These are phyloP conservation scores for Erigeron canadensis DNA, from an alignment of 129 eudicot genomes.

Conservation along the genomic window DNA sequence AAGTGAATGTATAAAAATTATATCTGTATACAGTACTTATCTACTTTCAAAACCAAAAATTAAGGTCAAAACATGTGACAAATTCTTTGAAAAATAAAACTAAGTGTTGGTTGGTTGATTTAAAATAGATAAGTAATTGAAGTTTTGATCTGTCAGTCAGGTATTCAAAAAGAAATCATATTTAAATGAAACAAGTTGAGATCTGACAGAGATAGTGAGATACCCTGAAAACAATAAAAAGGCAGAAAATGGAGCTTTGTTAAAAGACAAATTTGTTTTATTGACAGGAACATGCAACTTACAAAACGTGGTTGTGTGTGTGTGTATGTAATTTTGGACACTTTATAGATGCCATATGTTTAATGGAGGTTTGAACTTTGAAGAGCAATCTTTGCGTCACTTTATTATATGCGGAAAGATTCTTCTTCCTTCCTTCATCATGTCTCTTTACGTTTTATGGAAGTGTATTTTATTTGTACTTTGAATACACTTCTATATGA, in stretches of 20 bases:
- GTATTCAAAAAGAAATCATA: constrained; percentile 21
- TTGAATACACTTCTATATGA: no score
- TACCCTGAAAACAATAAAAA: constrained; percentile 18
- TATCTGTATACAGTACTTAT: background rate
- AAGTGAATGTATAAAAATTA: constrained; percentile 28
- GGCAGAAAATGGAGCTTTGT: constrained; percentile 14
- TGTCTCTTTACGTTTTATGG: no score
- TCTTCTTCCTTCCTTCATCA: no score
- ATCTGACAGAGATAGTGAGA: constrained; percentile 32
- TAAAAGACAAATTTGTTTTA: constrained; percentile 20
- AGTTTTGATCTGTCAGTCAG: constrained; percentile 42
- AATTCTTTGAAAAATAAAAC: constrained; percentile 26
- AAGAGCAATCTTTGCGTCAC: no score
- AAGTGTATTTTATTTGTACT: no score
- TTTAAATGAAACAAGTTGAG: constrained; percentile 23
- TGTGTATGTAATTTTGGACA: no score
- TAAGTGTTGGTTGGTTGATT: constrained; percentile 25
- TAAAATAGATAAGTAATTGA: constrained; percentile 27
- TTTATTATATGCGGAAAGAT: no score
- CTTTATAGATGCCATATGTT: no score
- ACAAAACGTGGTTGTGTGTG: no score
- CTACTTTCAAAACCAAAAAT: constrained; percentile 30
- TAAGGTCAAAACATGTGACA: constrained; percentile 59
- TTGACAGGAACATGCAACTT: background rate
- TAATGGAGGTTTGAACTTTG: no score